Conservation (phyloP, 306 rosid species). For the Vigna reflexopilosa region DNA sequence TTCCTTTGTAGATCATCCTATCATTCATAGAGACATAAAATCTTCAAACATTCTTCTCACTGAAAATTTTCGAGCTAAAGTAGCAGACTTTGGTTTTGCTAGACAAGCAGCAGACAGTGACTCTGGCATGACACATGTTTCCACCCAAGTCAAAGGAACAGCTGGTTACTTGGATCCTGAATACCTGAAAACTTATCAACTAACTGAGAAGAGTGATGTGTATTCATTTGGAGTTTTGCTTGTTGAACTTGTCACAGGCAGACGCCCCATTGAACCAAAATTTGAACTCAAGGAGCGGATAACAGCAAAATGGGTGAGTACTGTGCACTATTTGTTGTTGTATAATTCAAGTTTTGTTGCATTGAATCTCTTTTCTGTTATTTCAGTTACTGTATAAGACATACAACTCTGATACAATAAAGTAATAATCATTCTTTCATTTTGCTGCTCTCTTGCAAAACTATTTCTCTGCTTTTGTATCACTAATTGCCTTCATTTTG, state of each 20-base stretch:
- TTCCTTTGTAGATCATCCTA: constrained; percentile 80
- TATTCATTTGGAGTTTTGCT: constrained; percentile 92
- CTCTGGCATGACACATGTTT: constrained; percentile 89
- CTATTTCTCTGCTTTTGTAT: too few relatives aligned
- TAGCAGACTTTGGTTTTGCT: constrained; percentile 97
- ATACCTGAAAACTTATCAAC: constrained; percentile 90
- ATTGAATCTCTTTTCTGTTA: too few relatives aligned
- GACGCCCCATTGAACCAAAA: constrained; percentile 97
- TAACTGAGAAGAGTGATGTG: constrained; percentile 97
- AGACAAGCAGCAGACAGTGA: constrained; percentile 88
- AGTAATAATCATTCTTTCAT: too few relatives aligned
- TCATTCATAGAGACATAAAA: constrained; percentile 94
- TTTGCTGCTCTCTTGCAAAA: too few relatives aligned
- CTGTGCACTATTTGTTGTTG: constrained; percentile 26
- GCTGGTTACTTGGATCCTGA: constrained; percentile 99
- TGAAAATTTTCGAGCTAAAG: constrained; percentile 86
- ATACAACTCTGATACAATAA: too few relatives aligned
- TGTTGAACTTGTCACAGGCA: constrained; percentile 90
- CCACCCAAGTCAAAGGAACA: constrained; percentile 96
- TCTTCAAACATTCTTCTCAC: constrained; percentile 95
- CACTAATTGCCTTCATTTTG: constrained; percentile 19
- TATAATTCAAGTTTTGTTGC: too few relatives aligned
- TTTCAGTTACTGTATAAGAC: too few relatives aligned
- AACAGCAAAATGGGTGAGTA: constrained; percentile 85
- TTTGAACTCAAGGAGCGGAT: constrained; percentile 75